Percentiles rank a stretch among this genome's conserved stretches.
Evolutionary conservation across 768 basidiomycete genomes (phyloP).

Genomic region (Amylocystis lapponica): DNA sequence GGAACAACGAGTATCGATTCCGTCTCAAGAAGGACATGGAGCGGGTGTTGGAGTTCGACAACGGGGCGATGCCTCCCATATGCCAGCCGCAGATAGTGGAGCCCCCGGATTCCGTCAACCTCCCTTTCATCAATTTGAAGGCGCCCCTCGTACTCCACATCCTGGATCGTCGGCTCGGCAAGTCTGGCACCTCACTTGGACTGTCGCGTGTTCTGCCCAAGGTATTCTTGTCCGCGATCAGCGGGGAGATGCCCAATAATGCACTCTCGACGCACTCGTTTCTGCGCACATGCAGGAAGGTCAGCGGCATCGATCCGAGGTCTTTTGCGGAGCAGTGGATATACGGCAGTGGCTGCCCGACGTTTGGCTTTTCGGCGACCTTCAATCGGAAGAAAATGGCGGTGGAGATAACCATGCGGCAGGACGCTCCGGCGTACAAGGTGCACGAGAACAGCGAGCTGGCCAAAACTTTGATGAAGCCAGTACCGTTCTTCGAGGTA

Average conservation of each 20-base stretch:
- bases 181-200: conserved; percentile 92
- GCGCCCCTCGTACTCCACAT: conserved; percentile 95
- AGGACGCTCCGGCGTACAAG: conserved; percentile 75
- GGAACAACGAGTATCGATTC: conserved; percentile 96
- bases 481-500: conserved; percentile 88
- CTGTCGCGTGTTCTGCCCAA: conserved; percentile 93
- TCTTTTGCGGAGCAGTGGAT: conserved; percentile 99
- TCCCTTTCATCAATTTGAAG: conserved; percentile 93
- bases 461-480: conserved; percentile 61
- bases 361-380: conserved; percentile 81
- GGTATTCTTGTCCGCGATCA: conserved; percentile 88
- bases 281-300: conserved; percentile 86
- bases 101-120: conserved; percentile 71
- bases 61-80: conserved; percentile 85
- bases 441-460: conserved; percentile 63
- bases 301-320: conserved; percentile 84
- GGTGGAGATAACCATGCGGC: conserved; percentile 92
- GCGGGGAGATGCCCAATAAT: conserved; percentile 83
- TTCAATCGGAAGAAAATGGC: conserved; percentile 99
- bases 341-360: conserved; percentile 93
- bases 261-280: conserved; percentile 87
- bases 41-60: conserved; percentile 82
- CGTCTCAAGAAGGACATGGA: conserved; percentile 95
- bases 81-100: conserved; percentile 84
- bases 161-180: conserved; percentile 87